A percentile compares a stretch with the other conserved stretches of the same genome.
phyloP scores from a whole-genome alignment of 1,284 basidiomycete genomes.

The Malassezia yamatoensis region DNA sequence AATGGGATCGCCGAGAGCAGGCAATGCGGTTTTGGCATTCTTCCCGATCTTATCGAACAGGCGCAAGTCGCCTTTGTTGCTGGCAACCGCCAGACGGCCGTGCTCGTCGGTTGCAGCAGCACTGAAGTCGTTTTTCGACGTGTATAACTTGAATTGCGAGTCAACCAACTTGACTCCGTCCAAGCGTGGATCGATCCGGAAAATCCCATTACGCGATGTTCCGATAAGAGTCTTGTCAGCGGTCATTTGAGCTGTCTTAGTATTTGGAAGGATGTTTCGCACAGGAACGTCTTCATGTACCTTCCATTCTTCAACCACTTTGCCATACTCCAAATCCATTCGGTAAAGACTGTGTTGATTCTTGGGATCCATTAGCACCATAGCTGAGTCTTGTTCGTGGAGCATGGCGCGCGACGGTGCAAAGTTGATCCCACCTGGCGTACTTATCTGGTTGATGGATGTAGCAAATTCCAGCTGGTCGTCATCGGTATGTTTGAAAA shows the following conservation, averaged over 20 bases:
- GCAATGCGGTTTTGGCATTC: conserved; percentile 97
- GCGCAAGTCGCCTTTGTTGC: conserved; percentile 91
- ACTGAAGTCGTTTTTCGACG: conserved; percentile 88
- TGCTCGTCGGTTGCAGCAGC: conserved; percentile 75
- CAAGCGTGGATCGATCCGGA: conserved; percentile 89
- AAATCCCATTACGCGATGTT: conserved; percentile 81
- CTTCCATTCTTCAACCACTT: conserved; percentile 98
- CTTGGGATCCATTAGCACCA: conserved; percentile 79
- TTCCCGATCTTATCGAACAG: conserved; percentile 94
- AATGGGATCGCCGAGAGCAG: conserved; percentile 89
- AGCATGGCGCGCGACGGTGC: conserved; percentile 84
- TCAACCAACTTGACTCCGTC: conserved; percentile 87
- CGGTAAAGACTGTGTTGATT: conserved; percentile 77
- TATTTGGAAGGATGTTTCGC: conserved; percentile 78
- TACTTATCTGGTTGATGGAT: conserved; percentile 73
- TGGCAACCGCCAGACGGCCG: conserved; percentile 83
- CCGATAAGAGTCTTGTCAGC: conserved; percentile 87
- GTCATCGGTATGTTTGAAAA: conserved; percentile 76
- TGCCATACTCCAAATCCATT: conserved; percentile 89
- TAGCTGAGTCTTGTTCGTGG: conserved; percentile 90
- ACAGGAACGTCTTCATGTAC: conserved; percentile 78
- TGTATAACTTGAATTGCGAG: conserved; percentile 90
- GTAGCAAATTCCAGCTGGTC: conserved; percentile 73
- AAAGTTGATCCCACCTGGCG: conserved; percentile 72
- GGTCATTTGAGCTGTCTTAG: conserved; percentile 90